Conservation (phyloP, 2,329 filamentous ascomycete genomes). For the Dactylonectria estremocensis region DNA sequence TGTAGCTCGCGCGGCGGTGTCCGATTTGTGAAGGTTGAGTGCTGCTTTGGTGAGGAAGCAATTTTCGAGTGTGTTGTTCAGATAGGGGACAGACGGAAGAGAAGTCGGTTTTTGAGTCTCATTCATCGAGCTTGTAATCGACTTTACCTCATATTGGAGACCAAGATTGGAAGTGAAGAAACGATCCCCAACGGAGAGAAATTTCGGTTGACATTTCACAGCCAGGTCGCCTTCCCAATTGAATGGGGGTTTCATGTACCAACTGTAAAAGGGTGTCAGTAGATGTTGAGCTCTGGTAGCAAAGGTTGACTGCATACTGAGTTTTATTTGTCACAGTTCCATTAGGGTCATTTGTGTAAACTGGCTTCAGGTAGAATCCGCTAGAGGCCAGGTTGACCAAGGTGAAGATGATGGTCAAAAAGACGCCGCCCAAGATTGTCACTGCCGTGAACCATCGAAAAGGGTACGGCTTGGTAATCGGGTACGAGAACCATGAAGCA, state of each 20-base stretch:
- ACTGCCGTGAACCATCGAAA: slow-evolving; percentile 36
- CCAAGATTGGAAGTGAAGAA: slow-evolving; percentile 27
- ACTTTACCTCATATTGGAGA: slow-evolving; percentile 30
- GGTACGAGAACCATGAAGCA: slow-evolving; percentile 35
- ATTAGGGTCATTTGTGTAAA: slow-evolving; percentile 33
- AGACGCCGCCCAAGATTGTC: background rate
- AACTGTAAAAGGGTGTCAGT: slow-evolving; percentile 2
- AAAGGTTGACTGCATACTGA: background rate
- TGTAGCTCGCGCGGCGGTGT: background rate
- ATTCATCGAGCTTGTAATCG: background rate
- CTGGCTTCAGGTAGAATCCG: slow-evolving; percentile 27
- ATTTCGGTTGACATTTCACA: slow-evolving; percentile 27
- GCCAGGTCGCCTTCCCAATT: slow-evolving; percentile 30
- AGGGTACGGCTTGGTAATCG: slow-evolving; percentile 27
- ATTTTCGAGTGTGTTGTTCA: slow-evolving; percentile 26
- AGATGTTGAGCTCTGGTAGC: background rate
- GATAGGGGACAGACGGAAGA: slow-evolving; percentile 24
- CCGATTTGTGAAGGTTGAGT: slow-evolving; percentile 21
- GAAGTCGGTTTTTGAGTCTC: background rate
- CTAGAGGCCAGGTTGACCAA: slow-evolving; percentile 35
- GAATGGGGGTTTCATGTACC: slow-evolving; percentile 34
- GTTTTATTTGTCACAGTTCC: background rate
- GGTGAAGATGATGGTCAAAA: slow-evolving; percentile 18
- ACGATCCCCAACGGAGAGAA: slow-evolving; percentile 33
- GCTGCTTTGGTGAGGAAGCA: slow-evolving; percentile 20